These are phyloP conservation scores for Eutrema heterophyllum DNA, from an alignment of 345 rosid species.

Conservation along the genomic window DNA sequence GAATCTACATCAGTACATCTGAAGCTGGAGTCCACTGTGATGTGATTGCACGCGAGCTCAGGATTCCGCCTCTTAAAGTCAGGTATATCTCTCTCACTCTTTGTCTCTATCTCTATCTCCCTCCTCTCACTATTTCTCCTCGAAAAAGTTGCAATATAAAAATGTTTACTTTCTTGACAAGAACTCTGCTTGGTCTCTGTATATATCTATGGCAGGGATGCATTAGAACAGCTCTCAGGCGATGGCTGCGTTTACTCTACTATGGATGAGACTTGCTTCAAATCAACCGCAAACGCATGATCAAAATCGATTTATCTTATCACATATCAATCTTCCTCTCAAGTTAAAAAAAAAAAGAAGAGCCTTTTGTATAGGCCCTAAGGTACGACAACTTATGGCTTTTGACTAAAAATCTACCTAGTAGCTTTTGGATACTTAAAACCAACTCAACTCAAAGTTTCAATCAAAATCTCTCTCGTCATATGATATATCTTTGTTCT, in stretches of 20 bases:
- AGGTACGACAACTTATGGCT: constrained; percentile 5
- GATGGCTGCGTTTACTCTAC: constrained; percentile 68
- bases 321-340: not conserved
- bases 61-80: constrained; percentile 54
- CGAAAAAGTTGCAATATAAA: not conserved
- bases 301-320: not conserved
- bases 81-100: constrained; percentile 40
- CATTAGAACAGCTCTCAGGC: constrained; percentile 43
- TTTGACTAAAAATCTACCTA: not conserved
- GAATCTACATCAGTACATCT: constrained; percentile 36
- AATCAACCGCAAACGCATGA: constrained; percentile 62
- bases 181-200: not conserved
- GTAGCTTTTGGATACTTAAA: not conserved
- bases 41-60: constrained; percentile 52
- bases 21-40: constrained; percentile 60
- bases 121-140: not conserved
- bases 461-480: not conserved
- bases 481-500: not conserved
- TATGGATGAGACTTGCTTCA: constrained; percentile 59
- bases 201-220: constrained; percentile 53
- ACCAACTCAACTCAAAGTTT: not conserved
- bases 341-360: constrained; percentile 14
- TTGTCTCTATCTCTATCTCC: not conserved
- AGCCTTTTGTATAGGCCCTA: not conserved
- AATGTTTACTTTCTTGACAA: not conserved